Percentiles rank a stretch among this genome's conserved stretches.
phyloP scores from a whole-genome alignment of 495 filamentous ascomycete species.

The Penicillium goetzii region DNA sequence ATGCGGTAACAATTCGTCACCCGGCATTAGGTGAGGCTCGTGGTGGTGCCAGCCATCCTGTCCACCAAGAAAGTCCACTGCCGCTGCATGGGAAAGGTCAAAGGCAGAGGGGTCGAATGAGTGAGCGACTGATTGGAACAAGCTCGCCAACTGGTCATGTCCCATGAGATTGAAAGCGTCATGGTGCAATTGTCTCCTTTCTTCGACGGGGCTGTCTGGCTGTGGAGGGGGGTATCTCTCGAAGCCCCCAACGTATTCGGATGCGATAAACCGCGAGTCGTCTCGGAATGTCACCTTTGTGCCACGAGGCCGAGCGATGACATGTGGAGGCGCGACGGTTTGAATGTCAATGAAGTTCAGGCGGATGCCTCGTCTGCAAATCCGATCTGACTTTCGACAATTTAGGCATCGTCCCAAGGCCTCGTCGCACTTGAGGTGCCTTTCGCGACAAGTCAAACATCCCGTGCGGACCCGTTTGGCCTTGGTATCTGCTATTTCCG shows the following conservation, averaged over 20 bases:
- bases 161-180: slow-evolving; percentile 40
- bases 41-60: slow-evolving; percentile 29
- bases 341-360: slow-evolving; percentile 93
- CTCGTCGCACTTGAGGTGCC: slow-evolving; percentile 86
- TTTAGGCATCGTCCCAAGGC: slow-evolving; percentile 78
- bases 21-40: slow-evolving; percentile 29
- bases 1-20: slow-evolving; percentile 35
- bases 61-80: slow-evolving; percentile 24
- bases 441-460: slow-evolving; percentile 76
- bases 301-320: slow-evolving; percentile 61
- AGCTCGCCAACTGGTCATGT: slow-evolving; percentile 30
- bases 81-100: slow-evolving; percentile 22
- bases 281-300: slow-evolving; percentile 82
- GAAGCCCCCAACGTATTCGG: slow-evolving; percentile 84
- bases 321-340: slow-evolving; percentile 67
- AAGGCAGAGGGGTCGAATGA: slow-evolving; percentile 31
- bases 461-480: slow-evolving; percentile 74
- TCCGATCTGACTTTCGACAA: slow-evolving; percentile 82
- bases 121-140: slow-evolving; percentile 36
- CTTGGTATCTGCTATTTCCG: slow-evolving; percentile 47
- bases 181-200: slow-evolving; percentile 42
- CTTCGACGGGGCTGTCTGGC: slow-evolving; percentile 38
- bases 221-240: slow-evolving; percentile 68
- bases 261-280: slow-evolving; percentile 88
- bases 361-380: slow-evolving; percentile 83